Evolutionary conservation across 306 rosid species (phyloP).

Genomic region (Lathyrus aphaca): DNA sequence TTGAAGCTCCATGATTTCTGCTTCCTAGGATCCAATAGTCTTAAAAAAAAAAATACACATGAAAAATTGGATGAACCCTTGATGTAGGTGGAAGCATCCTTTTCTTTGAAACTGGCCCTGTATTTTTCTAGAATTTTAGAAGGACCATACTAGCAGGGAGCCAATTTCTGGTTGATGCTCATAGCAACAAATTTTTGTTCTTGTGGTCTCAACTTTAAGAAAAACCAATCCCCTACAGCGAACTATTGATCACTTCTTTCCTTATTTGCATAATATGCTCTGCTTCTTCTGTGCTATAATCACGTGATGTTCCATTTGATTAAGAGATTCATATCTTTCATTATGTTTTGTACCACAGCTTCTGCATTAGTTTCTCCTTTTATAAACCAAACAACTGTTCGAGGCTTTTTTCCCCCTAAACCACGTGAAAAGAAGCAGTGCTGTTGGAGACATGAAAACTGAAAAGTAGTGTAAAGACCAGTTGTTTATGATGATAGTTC

Average conservation of each 20-base stretch:
- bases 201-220: background rate
- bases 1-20: background rate
- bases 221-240: background rate
- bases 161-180: constrained; percentile 2
- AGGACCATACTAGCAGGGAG: background rate
- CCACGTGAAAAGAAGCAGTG: background rate
- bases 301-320: background rate
- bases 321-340: background rate
- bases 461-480: background rate
- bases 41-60: background rate
- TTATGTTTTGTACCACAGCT: background rate
- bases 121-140: background rate
- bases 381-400: background rate
- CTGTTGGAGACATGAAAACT: background rate
- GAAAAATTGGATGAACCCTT: background rate
- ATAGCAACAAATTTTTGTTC: background rate
- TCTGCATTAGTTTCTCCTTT: background rate
- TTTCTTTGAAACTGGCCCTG: background rate
- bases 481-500: background rate
- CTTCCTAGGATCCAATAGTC: background rate
- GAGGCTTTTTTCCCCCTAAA: background rate
- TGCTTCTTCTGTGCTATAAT: background rate
- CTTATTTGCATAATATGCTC: background rate
- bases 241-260: background rate
- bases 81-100: background rate